A percentile compares a stretch with the other conserved stretches of the same genome.
Evolutionary conservation across 441 rosid species (phyloP).

Genomic region (Manihot esculenta): DNA sequence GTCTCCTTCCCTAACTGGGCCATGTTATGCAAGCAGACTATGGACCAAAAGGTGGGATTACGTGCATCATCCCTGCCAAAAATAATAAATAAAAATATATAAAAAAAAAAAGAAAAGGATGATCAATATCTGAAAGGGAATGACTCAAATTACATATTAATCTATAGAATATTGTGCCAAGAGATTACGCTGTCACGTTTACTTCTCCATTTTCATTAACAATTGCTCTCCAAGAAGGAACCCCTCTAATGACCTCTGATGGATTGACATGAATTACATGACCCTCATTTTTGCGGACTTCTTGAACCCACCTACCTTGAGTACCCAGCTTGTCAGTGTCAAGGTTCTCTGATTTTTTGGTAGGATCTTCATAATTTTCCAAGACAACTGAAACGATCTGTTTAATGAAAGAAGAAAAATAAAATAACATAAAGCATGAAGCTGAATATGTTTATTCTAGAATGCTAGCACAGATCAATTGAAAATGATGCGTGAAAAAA

Average conservation of each 20-base stretch:
- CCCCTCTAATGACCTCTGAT: constrained; percentile 40
- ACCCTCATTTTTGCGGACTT: constrained; percentile 71
- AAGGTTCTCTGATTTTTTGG: constrained; percentile 43
- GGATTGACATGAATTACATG: constrained; percentile 47
- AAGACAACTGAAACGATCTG: constrained; percentile 87
- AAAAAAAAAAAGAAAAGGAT: constrained; percentile 13
- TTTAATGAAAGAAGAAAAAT: constrained; percentile 8
- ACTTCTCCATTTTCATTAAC: constrained; percentile 83
- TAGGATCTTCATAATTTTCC: constrained; percentile 65
- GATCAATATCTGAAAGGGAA: constrained; percentile 18
- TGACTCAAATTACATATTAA: constrained; percentile 11
- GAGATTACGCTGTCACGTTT: constrained; percentile 64
- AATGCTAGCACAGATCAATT: neutral
- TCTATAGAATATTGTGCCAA: constrained; percentile 25
- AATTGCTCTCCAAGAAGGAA: constrained; percentile 76
- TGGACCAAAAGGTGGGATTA: constrained; percentile 89
- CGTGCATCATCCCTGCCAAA: constrained; percentile 65
- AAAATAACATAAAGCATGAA: neutral
- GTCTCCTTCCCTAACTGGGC: constrained; percentile 90
- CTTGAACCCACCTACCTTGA: constrained; percentile 68
- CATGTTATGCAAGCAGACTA: constrained; percentile 87
- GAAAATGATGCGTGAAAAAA: too few species aligned
- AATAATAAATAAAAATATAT: too few species aligned
- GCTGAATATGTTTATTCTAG: neutral
- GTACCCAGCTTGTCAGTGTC: constrained; percentile 35